A percentile compares a stretch with the other conserved stretches of the same genome.
Evolutionary conservation across 129 eudicot genomes (phyloP).

Genomic region (Flaveria robusta): DNA sequence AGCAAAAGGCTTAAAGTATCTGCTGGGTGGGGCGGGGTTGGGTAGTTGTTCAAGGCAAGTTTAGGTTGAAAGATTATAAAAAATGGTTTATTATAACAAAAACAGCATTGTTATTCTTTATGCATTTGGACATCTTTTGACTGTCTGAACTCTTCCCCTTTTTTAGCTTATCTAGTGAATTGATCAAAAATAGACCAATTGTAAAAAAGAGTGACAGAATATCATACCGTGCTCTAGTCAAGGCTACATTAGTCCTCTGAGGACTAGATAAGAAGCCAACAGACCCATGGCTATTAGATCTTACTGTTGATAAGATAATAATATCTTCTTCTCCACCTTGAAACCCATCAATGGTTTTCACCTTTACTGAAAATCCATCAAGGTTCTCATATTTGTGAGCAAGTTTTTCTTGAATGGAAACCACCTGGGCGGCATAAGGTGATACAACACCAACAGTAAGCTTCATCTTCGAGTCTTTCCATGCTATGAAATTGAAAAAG

Average conservation of each 20-base stretch:
- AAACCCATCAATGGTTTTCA: slow-evolving; percentile 71
- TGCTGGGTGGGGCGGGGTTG: background rate
- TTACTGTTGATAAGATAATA: slow-evolving; percentile 64
- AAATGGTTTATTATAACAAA: background rate
- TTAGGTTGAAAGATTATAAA: background rate
- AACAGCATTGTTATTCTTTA: background rate
- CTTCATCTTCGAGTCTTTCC: slow-evolving; percentile 38
- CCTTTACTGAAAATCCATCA: slow-evolving; percentile 52
- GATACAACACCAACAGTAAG: slow-evolving; percentile 65
- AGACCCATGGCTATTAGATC: slow-evolving; percentile 51
- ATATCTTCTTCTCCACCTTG: slow-evolving; percentile 81
- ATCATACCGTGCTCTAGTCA: slow-evolving; percentile 74
- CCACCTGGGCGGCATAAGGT: slow-evolving; percentile 80
- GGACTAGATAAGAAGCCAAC: slow-evolving; percentile 55
- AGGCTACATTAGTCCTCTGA: slow-evolving; percentile 68
- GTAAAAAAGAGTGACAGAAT: background rate
- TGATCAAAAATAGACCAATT: background rate
- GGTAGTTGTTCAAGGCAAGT: background rate
- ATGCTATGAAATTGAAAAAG: slow-evolving; percentile 36
- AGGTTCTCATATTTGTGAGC: slow-evolving; percentile 40
- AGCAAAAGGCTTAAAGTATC: background rate
- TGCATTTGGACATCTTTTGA: background rate
- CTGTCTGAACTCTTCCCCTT: background rate
- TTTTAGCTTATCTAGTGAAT: no score
- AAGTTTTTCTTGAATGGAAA: slow-evolving; percentile 49